Base-by-base conservation (phyloP, 78 protist species). In the Dictyostelium capitatum region DNA sequence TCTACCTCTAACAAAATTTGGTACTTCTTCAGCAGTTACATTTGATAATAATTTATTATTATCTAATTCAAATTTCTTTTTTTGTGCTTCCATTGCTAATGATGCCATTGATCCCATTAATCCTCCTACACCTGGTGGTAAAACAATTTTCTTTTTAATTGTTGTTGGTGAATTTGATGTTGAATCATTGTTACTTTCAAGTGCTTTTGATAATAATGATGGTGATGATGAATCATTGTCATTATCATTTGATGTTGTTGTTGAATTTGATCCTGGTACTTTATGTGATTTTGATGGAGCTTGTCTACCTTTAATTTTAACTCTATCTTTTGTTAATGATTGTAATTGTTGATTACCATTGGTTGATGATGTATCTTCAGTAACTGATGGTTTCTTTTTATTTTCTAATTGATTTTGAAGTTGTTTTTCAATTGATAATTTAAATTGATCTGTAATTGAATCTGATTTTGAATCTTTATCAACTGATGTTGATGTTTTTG, bases 21-120 rank as follows among this genome's bases (percentile, higher is more conserved):
- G 92, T 46, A 77, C 83, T 1, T 74, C 73, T 32, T 37, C 70
- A 7, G 28, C 23, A 20, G 30, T 15, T 6, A 53, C 56, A 41
- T 79, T 54, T 79, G 65, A 32, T n/a, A 73, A 73, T 6, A 56
- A 28, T 30, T 74, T 73, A 25, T 62, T 75, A 11, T 56, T 75
- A 19, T 85, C 92, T 6, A 53, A 57, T n/a, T 85, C 92, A 46
- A 47, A 17, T 19, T 85, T 85, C 43, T 85, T 85, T 25, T 47
- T 85, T 59, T 85, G 92, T 19, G 92, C 92, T 48, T 85, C 92
- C 65, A 64, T 69, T 41, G 92, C 92, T 25, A 85, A 48, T 46
- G 92, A 57, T 59, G 92, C 92, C 92, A 85, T 85, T 37, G 73
- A 57, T 23, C 92, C 83, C 74, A 85, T 47, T 48, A 82, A 17